Evolutionary conservation across 2,329 filamentous ascomycete genomes (phyloP).

Genomic region (Lachnellula suecica): DNA sequence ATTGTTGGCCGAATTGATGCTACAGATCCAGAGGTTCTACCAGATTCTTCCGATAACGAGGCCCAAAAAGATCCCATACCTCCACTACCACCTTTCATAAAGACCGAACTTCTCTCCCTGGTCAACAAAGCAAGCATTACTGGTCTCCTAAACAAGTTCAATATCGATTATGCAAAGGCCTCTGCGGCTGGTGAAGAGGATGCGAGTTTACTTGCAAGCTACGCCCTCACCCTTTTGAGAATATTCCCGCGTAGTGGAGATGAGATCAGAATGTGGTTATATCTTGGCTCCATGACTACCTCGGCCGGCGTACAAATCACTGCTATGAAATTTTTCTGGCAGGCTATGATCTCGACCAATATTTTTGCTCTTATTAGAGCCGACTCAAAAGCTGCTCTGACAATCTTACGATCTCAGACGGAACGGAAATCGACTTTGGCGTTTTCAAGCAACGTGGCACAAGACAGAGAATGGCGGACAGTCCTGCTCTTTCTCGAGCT

Average conservation of each 20-base stretch:
- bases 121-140: slow-evolving; percentile 76
- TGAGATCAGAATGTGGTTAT: slow-evolving; percentile 93
- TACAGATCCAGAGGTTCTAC: slow-evolving; percentile 43
- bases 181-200: slow-evolving; percentile 40
- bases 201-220: slow-evolving; percentile 77
- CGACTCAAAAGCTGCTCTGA: slow-evolving; percentile 57
- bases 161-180: slow-evolving; percentile 27
- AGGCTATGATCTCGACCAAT: slow-evolving; percentile 55
- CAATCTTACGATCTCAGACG: slow-evolving; percentile 38
- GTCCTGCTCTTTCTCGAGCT: slow-evolving; percentile 90
- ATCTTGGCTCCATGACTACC: slow-evolving; percentile 57
- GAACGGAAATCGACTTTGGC: slow-evolving; percentile 8
- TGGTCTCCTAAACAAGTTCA: slow-evolving; percentile 34
- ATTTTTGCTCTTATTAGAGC: slow-evolving; percentile 56
- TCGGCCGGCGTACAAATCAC: slow-evolving; percentile 46
- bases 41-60: slow-evolving; percentile 24
- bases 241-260: slow-evolving; percentile 82
- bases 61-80: slow-evolving; percentile 19
- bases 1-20: slow-evolving; percentile 46
- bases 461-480: slow-evolving; percentile 73
- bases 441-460: slow-evolving; percentile 14
- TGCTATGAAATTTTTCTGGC: slow-evolving; percentile 84
- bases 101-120: slow-evolving; percentile 65
- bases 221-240: slow-evolving; percentile 79
- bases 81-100: slow-evolving; percentile 56